A percentile compares a stretch with the other conserved stretches of the same genome.
Evolutionary conservation across 164 flowering plant species (phyloP).

Genomic region (Protea cynaroides): DNA sequence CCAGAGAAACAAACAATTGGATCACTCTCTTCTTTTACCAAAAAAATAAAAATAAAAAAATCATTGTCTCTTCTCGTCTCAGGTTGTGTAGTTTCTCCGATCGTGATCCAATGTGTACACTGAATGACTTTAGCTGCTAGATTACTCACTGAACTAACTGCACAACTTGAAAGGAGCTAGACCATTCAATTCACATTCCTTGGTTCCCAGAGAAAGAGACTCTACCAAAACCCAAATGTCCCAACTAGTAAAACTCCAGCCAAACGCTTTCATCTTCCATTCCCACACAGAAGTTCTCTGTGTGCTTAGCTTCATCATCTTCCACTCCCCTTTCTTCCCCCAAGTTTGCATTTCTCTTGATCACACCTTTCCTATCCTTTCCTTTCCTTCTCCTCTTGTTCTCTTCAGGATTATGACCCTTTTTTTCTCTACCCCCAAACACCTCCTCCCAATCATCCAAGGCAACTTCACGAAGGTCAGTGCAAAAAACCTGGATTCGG

Average conservation of each 20-base stretch:
- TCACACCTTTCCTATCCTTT: conserved; percentile 10
- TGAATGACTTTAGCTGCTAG: too few relatives aligned
- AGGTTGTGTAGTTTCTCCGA: too few relatives aligned
- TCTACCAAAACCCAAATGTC: conserved; percentile 80
- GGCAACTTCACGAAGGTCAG: conserved; percentile 66
- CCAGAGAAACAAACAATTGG: too few relatives aligned
- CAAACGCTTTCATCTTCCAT: conserved; percentile 47
- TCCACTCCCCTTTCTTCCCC: conserved; percentile 10
- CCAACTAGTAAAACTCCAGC: conserved; percentile 56
- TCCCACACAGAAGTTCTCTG: conserved; percentile 25
- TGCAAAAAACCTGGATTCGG: too few relatives aligned
- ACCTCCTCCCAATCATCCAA: conserved; percentile 46
- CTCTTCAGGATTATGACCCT: conserved; percentile 13
- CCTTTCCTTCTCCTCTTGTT: conserved; percentile 13
- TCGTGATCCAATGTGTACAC: too few relatives aligned
- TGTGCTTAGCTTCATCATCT: conserved; percentile 15
- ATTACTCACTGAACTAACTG: too few relatives aligned
- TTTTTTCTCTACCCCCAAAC: conserved; percentile 36
- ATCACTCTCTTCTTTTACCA: too few relatives aligned
- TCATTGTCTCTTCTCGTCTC: too few relatives aligned
- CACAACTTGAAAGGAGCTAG: too few relatives aligned
- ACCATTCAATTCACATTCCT: conserved; percentile 23
- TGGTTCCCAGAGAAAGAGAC: conserved; percentile 55
- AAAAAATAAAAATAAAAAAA: too few relatives aligned
- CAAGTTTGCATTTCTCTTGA: conserved; percentile 15